phyloP scores from a whole-genome alignment of 352 stramenopile genomes.

The Pythium aquatile region DNA sequence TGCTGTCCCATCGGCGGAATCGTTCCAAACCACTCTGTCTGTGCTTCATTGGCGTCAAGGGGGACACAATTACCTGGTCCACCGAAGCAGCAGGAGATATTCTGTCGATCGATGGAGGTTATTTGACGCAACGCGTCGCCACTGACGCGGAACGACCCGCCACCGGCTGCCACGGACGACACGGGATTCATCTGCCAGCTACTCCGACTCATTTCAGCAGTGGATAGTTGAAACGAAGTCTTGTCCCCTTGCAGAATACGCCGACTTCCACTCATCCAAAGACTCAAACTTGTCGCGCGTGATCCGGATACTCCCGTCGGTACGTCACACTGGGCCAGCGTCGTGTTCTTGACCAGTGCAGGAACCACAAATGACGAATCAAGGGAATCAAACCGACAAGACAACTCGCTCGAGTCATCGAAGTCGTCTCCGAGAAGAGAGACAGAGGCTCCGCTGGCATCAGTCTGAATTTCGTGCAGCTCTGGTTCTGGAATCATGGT shows the following conservation, averaged over 20 bases:
- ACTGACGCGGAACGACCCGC: conserved; percentile 3
- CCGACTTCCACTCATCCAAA: conserved; percentile 12
- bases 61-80: neutral
- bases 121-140: neutral
- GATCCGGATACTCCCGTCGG: neutral
- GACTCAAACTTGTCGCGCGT: conserved; percentile 3
- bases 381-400: conserved; percentile 40
- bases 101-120: neutral
- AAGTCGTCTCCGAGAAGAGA: conserved; percentile 44
- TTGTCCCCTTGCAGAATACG: neutral
- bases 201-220: neutral
- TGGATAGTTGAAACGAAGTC: neutral
- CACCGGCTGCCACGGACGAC: neutral
- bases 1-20: neutral
- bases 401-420: conserved; percentile 25
- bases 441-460: conserved; percentile 7
- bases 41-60: neutral
- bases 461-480: conserved; percentile 1
- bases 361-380: conserved; percentile 22
- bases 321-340: conserved; percentile 30
- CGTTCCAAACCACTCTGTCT: conserved; percentile 8
- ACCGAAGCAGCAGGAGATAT: conserved; percentile 24
- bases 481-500: conserved; percentile 15
- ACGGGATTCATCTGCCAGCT: neutral
- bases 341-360: conserved; percentile 38